Base-by-base conservation (phyloP, 768 basidiomycete species). In the Rhodocollybia butyracea region DNA sequence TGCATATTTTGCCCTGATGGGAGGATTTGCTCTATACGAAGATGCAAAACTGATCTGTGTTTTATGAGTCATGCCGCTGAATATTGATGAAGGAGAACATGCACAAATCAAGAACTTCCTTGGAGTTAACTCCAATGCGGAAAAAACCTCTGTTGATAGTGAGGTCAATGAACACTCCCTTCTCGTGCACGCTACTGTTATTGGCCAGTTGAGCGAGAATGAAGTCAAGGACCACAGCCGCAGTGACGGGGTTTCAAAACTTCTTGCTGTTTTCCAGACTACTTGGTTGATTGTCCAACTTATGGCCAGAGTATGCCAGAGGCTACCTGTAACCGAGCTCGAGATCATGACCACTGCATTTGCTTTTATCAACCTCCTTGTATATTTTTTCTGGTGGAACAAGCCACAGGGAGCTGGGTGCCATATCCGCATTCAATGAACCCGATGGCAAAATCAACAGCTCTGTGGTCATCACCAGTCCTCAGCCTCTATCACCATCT, bases 341-440 rank as follows among this genome's bases (percentile, higher is more conserved):
- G 62, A 66, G 55, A 52, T 57, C 26, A 48, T 47, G 43, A 58
- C 60, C 17, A 15, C 58, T 27, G 56, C 60, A 8, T 61, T 57
- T 57, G 53, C 56, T 1, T 29, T 60, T 6, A 55, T 70, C 30
- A 71, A 67, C 41, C 31, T 61, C n/a, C 39, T 64, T 34, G 66
- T 61, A 31, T 73, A 74, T 48, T 48, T 57, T 32, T 58, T 67
- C 39, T 74, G 72, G 73, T 71, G 67, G 68, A 58, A 72, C 40
- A 74, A 74, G 51, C 73, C 73, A 12, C 59, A 65, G 11, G 61
- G 68, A 15, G 26, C 30, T 13, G 26, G 19, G n/a, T 45, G n/a
- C n/a, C 43, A 24, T 6, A 45, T 45, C 13, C 43, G 12, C n/a
- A n/a, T 45, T n/a, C 43, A 29, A 17, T n/a, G n/a, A n/a, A n/a